Evolutionary conservation across 2,329 filamentous ascomycete species (phyloP), one percentile per base, ranked within the genome.

Genomic region (Aureobasidium sp.): DNA sequence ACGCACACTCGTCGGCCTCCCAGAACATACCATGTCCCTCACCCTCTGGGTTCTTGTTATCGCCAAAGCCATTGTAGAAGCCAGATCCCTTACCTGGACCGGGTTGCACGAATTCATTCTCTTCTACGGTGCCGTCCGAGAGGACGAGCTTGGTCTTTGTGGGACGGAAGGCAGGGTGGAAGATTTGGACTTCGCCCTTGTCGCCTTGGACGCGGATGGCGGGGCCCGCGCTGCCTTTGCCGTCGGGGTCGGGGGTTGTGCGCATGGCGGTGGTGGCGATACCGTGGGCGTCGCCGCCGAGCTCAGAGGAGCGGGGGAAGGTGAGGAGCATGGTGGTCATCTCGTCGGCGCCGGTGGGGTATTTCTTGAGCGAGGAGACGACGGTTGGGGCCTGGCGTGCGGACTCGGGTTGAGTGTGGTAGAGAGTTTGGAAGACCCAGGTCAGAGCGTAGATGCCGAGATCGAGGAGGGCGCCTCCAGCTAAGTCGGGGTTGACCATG

Each of bases 381-480:
- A 94, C 86, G 48, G 78, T 81, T 5, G 91, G 91, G 0, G 82
- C 71, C 73, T 90, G 83, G 68, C 90, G 88, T 60, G 83, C 73
- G 11, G 77, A 73, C 34, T 72, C 80, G 1, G 86, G 81, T 70
- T 92, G 88, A 3, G 88, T 84, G 73, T 91, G 89, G 76, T 96
- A 96, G 31, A 96, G 82, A 48, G 87, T 88, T 76, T 96, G 90
- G 81, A 93, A 95, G 7, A 94, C 83, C 91, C 91, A 96, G 36
- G 90, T 95, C 65, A 96, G 77, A 51, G 89, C 85, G 78, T 96
- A 96, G 74, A 96, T 88, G 64, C 91, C 91, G 62, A 96, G 79
- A 74, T 96, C 91, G 56, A 96, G 82, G 61, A 95, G 78, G 1
- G 87, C 88, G 59, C 91, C 91, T 34, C 91, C 91, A 0, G 91